Percentiles rank a stretch among this genome's conserved stretches.
Evolutionary conservation across 352 stramenopile genomes (phyloP).

Genomic region (Globisporangium camurandrum): DNA sequence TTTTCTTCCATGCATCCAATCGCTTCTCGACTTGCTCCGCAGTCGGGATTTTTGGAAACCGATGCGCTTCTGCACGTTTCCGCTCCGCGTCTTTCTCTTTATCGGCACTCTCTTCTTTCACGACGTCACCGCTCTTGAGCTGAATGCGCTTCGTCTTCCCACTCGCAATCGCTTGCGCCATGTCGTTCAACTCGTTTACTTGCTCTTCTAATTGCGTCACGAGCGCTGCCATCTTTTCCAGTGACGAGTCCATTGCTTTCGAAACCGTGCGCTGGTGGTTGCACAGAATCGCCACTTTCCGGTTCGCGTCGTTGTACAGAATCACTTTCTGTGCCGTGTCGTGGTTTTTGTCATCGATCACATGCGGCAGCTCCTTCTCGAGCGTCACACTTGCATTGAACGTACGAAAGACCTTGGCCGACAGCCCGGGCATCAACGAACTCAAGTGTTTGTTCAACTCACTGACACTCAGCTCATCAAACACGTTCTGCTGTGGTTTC

Average conservation of each 20-base stretch:
- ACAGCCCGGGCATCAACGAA: conserved; percentile 97
- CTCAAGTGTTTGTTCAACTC: conserved; percentile 98
- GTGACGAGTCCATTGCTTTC: conserved; percentile 92
- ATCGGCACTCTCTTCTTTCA: neutral
- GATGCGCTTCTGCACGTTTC: conserved; percentile 92
- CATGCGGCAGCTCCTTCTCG: conserved; percentile 91
- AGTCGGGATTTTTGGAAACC: conserved; percentile 90
- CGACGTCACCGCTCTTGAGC: conserved; percentile 77
- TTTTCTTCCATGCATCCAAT: conserved; percentile 92
- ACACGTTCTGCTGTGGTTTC: conserved; percentile 96
- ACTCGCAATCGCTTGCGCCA: conserved; percentile 83
- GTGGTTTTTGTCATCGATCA: conserved; percentile 53
- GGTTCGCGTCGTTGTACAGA: conserved; percentile 99
- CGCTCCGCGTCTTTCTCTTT: conserved; percentile 73
- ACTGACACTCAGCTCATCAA: conserved; percentile 93
- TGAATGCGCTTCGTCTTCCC: conserved; percentile 88
- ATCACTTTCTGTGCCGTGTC: conserved; percentile 90
- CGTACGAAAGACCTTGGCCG: conserved; percentile 99
- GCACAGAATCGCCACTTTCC: conserved; percentile 99
- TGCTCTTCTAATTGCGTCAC: conserved; percentile 92
- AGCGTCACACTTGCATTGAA: conserved; percentile 99
- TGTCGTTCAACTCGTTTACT: conserved; percentile 92
- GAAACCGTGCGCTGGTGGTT: conserved; percentile 99
- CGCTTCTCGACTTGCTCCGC: conserved; percentile 93
- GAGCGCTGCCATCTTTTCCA: conserved; percentile 94